A percentile compares a stretch with the other conserved stretches of the same genome.
Conservation (phyloP, 371 early-diverging fungal genomes). For the Paraphysoderma sedebokerense region DNA sequence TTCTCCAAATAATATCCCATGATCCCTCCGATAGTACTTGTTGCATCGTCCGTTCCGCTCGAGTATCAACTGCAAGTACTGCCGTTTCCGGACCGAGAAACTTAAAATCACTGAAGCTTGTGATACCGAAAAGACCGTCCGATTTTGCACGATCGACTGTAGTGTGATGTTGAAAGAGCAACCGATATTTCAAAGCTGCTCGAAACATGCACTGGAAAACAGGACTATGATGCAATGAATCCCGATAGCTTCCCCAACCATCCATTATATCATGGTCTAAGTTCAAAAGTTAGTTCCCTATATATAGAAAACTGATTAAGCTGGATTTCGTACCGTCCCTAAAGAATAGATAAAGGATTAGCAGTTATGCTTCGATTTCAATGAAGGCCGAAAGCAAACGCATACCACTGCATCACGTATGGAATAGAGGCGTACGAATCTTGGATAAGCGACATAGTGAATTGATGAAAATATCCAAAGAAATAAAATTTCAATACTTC, state of each 20-base stretch:
- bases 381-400: too few species aligned
- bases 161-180: conserved; percentile 71
- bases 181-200: conserved; percentile 60
- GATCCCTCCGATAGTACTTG: conserved; percentile 37
- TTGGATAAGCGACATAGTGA: conserved; percentile 39
- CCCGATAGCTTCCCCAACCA: conserved; percentile 70
- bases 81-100: conserved; percentile 50
- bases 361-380: not conserved
- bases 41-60: conserved; percentile 50
- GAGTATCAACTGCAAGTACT: conserved; percentile 51
- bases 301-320: too few species aligned
- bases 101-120: conserved; percentile 25
- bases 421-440: conserved; percentile 52
- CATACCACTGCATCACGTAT: conserved; percentile 44
- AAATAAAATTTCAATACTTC: conserved; percentile 52
- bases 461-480: conserved; percentile 46
- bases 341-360: not conserved
- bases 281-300: too few species aligned
- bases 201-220: conserved; percentile 37
- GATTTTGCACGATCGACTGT: conserved; percentile 30
- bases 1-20: conserved; percentile 40
- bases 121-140: conserved; percentile 40
- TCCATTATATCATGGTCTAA: conserved; percentile 42
- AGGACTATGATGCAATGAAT: conserved; percentile 40
- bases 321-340: too few species aligned